Conservation (phyloP, 495 filamentous ascomycete genomes). For the Aspergillus bridgeri region DNA sequence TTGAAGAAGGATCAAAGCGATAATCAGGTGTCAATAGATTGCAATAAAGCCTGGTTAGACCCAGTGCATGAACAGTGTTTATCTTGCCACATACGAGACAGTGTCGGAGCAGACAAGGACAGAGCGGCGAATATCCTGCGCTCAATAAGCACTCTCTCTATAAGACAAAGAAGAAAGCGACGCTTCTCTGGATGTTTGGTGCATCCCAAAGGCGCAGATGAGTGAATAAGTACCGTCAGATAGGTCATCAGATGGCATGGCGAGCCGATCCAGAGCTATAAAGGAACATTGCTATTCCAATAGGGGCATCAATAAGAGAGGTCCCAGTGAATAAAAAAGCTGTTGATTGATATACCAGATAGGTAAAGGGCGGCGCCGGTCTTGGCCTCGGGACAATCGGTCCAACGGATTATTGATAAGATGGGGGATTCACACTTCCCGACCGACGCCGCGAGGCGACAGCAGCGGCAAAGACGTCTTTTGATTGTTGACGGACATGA, state of each 20-base stretch:
- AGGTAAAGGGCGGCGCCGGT: constrained; percentile 1
- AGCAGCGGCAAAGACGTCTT: no score
- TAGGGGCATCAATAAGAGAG: constrained; percentile 4
- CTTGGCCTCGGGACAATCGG: background rate
- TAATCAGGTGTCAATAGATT: background rate
- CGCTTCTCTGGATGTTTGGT: background rate
- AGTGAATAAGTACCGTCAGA: background rate
- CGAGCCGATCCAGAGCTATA: no score
- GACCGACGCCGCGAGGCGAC: no score
- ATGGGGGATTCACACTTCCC: no score
- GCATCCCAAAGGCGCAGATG: background rate
- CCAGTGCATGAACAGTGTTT: no score
- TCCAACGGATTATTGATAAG: constrained; percentile 1
- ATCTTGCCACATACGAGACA: no score
- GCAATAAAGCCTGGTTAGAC: background rate
- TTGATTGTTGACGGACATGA: no score
- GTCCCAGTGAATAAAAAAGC: background rate
- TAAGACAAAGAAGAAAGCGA: background rate
- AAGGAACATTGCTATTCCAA: background rate
- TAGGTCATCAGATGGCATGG: background rate
- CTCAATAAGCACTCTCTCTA: background rate
- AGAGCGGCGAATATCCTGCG: background rate
- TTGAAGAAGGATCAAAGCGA: constrained; percentile 2
- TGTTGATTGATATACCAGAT: constrained; percentile 1
- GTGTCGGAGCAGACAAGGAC: background rate